Base-by-base conservation (phyloP, 306 rosid genomes). In the Cucumis hystrix region DNA sequence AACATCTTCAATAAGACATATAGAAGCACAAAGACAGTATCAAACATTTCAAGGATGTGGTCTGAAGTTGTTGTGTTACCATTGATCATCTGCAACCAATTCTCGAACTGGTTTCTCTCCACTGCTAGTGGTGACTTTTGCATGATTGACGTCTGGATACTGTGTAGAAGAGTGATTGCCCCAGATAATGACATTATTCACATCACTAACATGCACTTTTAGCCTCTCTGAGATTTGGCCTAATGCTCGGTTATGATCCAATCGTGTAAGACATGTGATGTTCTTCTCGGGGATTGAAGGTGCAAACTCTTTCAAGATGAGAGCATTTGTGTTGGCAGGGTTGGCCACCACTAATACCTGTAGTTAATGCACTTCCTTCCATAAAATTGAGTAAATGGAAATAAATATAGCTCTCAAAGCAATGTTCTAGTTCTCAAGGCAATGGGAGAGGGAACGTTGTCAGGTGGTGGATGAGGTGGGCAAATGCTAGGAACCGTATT, bases 141-240 rank as follows among this genome's bases (percentile, higher is more conserved):
- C 99, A 65, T 95, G 99, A 78, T 92, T 92, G 72, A 88, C 91
- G 30, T 95, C 96, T 21, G 98, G 98, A 73, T 95, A 92, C 80
- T 95, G 97, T 59, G 97, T 89, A 45, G 97, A 95, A 76, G 99
- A 95, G 84, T 92, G 99, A 78, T 92, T 92, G 2, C 99, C 97
- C 97, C 97, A 95, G 49, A 95, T 90, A 70, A 90, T 87, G 3
- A 89, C 97, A 86, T 95, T 90, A 80, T 88, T 89, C 0, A 95
- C 97, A 77, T 95, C 93, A 33, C 86, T 70, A 7, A 88, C 96
- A 54, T 87, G 87, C 81, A 87, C 97, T 17, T 85, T 86, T 10
- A 92, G 77, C 89, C 76, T 88, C 87, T 95, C 91, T 0, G 97
- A 88, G 84, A 95, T 87, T 85, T 90, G 97, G 75, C 92, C 97